Evolutionary conservation across 202 grass and related monocot species (phyloP).

Genomic region (Carex arenaria): DNA sequence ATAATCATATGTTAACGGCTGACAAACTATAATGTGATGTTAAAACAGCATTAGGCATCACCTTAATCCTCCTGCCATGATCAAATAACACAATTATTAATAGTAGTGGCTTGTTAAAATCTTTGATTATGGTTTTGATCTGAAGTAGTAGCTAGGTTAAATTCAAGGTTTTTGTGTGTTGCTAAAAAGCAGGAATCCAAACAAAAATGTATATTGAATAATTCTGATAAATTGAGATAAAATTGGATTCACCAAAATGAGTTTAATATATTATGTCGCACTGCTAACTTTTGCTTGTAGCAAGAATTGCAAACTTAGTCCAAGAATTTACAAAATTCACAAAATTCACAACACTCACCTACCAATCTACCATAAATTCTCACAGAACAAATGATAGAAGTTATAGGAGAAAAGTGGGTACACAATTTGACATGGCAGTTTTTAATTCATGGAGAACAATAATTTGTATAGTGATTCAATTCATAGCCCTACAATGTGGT

Average conservation of each 20-base stretch:
- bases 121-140: background rate
- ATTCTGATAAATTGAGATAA: no score
- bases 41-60: background rate
- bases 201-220: no score
- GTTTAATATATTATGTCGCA: background rate
- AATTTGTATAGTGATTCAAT: no score
- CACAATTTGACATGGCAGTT: no score
- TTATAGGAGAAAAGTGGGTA: background rate
- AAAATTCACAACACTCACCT: background rate
- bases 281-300: background rate
- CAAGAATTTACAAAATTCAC: no score
- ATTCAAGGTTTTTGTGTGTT: no score
- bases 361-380: background rate
- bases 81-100: background rate
- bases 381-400: background rate
- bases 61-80: background rate
- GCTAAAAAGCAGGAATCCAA: no score
- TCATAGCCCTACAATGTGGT: no score
- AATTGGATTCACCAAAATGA: no score
- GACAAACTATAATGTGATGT: background rate
- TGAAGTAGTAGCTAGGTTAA: background rate
- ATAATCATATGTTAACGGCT: background rate
- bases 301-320: no score
- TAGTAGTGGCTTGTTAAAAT: background rate
- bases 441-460: no score